Evolutionary conservation across 169 alveolate genomes (phyloP).

Genomic region (Plasmodium berghei): DNA sequence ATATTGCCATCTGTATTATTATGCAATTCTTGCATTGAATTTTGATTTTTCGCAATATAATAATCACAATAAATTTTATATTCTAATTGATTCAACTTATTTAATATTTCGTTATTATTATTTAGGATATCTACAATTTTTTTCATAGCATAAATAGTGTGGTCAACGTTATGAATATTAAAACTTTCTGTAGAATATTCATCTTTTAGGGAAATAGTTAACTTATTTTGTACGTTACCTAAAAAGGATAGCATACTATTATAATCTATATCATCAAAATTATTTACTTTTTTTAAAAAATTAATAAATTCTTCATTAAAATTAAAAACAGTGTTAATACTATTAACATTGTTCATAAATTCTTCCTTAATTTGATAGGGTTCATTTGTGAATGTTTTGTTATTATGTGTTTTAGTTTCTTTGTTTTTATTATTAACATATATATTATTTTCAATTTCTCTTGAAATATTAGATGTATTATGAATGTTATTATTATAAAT

Average conservation of each 20-base stretch:
- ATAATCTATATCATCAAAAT: conserved; percentile 60
- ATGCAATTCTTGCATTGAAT: background rate
- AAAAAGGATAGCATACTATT: conserved; percentile 56
- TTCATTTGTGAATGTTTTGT: conserved; percentile 56
- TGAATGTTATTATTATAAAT: background rate
- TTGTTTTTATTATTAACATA: background rate
- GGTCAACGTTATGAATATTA: conserved; percentile 38
- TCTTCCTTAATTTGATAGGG: conserved; percentile 51
- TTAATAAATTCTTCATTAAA: conserved; percentile 61
- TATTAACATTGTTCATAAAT: conserved; percentile 58
- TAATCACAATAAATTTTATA: conserved; percentile 67
- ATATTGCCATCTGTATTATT: background rate
- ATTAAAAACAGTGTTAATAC: conserved; percentile 62
- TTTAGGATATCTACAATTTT: conserved; percentile 57
- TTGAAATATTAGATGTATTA: background rate
- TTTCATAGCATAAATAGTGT: conserved; percentile 44
- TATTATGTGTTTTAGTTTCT: background rate
- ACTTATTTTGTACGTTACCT: conserved; percentile 39
- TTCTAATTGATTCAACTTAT: conserved; percentile 64
- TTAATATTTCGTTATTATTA: conserved; percentile 70
- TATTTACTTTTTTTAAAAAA: conserved; percentile 45
- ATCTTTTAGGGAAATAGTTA: conserved; percentile 13
- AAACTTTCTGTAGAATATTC: conserved; percentile 20
- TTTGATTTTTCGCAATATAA: background rate
- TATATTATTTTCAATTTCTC: background rate